phyloP scores from a whole-genome alignment of 1,284 basidiomycete species.

The Heterobasidion annosum region DNA sequence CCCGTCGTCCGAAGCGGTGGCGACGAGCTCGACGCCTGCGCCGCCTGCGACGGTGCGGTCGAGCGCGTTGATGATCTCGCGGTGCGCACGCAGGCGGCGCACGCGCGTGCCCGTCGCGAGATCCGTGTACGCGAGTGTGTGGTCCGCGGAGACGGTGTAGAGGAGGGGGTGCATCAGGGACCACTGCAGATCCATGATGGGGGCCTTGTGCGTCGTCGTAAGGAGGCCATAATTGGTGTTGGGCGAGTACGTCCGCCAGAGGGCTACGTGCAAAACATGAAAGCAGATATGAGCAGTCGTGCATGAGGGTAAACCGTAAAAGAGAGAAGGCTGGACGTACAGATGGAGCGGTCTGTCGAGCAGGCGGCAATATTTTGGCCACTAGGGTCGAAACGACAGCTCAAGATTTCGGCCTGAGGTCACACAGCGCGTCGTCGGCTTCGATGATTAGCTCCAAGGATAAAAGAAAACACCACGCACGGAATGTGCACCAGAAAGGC shows the following conservation, averaged over 20 bases:
- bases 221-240: slow-evolving; percentile 78
- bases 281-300: background rate
- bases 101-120: slow-evolving; percentile 70
- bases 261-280: slow-evolving; percentile 31
- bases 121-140: slow-evolving; percentile 67
- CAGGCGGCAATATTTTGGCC: slow-evolving; percentile 80
- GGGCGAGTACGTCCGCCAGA: slow-evolving; percentile 76
- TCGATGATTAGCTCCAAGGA: background rate
- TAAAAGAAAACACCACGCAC: slow-evolving; percentile 30
- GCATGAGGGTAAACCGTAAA: background rate
- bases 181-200: slow-evolving; percentile 77
- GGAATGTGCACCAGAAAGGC: slow-evolving; percentile 66
- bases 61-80: slow-evolving; percentile 83
- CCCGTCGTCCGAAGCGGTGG: slow-evolving; percentile 84
- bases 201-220: slow-evolving; percentile 67
- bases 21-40: slow-evolving; percentile 74
- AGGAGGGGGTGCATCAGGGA: slow-evolving; percentile 62
- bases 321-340: slow-evolving; percentile 32
- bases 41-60: slow-evolving; percentile 77
- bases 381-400: slow-evolving; percentile 73
- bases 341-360: slow-evolving; percentile 72
- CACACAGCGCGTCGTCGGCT: background rate
- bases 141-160: slow-evolving; percentile 81
- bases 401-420: slow-evolving; percentile 62
- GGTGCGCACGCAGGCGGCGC: slow-evolving; percentile 74